Evolutionary conservation across 768 basidiomycete species (phyloP).

Genomic region (Aureoboletus auriporus): DNA sequence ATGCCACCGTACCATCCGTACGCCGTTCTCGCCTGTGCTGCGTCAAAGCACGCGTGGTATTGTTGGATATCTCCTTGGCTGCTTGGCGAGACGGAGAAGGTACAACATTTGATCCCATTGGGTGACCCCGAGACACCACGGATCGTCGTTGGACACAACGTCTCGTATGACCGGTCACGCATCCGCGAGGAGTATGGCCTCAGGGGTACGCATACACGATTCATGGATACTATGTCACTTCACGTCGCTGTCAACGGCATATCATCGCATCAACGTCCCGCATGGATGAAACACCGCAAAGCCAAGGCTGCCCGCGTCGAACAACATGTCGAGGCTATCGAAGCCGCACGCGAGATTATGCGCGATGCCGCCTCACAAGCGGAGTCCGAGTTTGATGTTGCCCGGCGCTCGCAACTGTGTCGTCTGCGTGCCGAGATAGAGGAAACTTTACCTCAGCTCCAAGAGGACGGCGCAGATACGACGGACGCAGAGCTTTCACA

Average conservation of each 20-base stretch:
- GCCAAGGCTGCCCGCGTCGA: slow-evolving; percentile 52
- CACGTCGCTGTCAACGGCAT: slow-evolving; percentile 94
- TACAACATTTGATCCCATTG: slow-evolving; percentile 69
- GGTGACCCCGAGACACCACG: slow-evolving; percentile 52
- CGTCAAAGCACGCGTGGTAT: slow-evolving; percentile 84
- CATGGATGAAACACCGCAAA: slow-evolving; percentile 87
- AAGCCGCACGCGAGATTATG: slow-evolving; percentile 54
- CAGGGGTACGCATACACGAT: slow-evolving; percentile 64
- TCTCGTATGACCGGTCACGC: slow-evolving; percentile 88
- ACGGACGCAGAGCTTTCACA: slow-evolving; percentile 40
- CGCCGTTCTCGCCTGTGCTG: slow-evolving; percentile 87
- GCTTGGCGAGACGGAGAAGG: slow-evolving; percentile 54
- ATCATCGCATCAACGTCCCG: slow-evolving; percentile 89
- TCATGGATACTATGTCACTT: slow-evolving; percentile 91
- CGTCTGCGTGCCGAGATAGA: slow-evolving; percentile 35
- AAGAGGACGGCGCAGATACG: slow-evolving; percentile 34
- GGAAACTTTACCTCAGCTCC: slow-evolving; percentile 37
- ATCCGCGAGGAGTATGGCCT: slow-evolving; percentile 81
- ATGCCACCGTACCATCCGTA: slow-evolving; percentile 79
- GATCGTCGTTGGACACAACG: slow-evolving; percentile 89
- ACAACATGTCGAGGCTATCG: slow-evolving; percentile 59
- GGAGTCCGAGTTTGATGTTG: slow-evolving; percentile 37
- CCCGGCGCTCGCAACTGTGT: slow-evolving; percentile 36
- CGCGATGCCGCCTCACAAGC: slow-evolving; percentile 35
- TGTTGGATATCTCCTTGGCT: slow-evolving; percentile 96